Percentiles rank a stretch among this genome's conserved stretches.
These are phyloP conservation scores for Rhizopus microsporus DNA, from an alignment of 371 early-diverging fungal genomes.

Conservation along the genomic window DNA sequence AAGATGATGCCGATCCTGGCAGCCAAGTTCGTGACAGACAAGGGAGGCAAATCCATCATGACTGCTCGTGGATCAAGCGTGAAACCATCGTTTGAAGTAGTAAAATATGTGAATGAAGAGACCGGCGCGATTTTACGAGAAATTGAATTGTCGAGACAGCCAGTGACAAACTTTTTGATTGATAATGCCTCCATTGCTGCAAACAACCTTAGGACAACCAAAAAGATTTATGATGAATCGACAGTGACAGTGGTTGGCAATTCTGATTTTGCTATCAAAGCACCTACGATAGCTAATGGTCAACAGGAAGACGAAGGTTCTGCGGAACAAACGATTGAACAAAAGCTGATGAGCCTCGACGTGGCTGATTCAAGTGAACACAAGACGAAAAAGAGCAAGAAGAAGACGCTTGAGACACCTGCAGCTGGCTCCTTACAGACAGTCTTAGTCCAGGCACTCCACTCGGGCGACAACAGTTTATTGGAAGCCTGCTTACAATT, in stretches of 20 bases:
- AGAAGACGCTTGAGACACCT: slow-evolving; percentile 27
- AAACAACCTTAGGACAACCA: slow-evolving; percentile 50
- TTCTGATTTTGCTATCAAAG: slow-evolving; percentile 41
- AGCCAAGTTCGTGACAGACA: slow-evolving; percentile 57
- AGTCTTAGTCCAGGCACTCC: slow-evolving; percentile 78
- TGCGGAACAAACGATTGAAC: slow-evolving; percentile 40
- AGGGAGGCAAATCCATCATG: slow-evolving; percentile 55
- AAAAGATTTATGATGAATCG: slow-evolving; percentile 53
- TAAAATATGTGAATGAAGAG: slow-evolving; percentile 41
- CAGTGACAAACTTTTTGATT: slow-evolving; percentile 54
- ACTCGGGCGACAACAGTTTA: slow-evolving; percentile 66
- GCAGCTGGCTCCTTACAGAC: slow-evolving; percentile 68
- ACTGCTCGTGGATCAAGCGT: slow-evolving; percentile 72
- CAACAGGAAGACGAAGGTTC: slow-evolving; percentile 15
- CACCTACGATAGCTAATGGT: slow-evolving; percentile 25
- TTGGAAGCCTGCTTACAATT: slow-evolving; percentile 69
- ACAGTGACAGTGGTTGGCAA: slow-evolving; percentile 45
- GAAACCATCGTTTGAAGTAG: slow-evolving; percentile 74
- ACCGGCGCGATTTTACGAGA: slow-evolving; percentile 39
- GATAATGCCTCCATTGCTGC: slow-evolving; percentile 56
- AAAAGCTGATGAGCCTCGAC: slow-evolving; percentile 34
- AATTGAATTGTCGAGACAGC: slow-evolving; percentile 52
- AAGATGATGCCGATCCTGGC: slow-evolving; percentile 61
- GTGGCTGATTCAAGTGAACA: slow-evolving; percentile 26
- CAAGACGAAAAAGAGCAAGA: slow-evolving; percentile 22